phyloP scores from a whole-genome alignment of 2,329 filamentous ascomycete genomes.

The Zymoseptoria tritici region DNA sequence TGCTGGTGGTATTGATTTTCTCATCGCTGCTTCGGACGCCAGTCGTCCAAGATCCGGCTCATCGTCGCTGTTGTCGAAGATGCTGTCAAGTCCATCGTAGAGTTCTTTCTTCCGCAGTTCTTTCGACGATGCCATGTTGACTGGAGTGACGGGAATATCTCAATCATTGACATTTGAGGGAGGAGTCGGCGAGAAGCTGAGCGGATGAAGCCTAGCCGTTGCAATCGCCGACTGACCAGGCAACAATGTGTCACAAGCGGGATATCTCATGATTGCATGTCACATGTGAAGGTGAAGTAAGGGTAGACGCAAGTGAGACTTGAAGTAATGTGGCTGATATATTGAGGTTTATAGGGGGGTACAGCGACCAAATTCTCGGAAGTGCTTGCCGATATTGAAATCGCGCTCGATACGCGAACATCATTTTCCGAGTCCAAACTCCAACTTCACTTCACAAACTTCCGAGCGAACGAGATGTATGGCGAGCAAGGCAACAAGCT shows the following conservation, averaged over 20 bases:
- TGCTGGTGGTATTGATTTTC: slow-evolving; percentile 4
- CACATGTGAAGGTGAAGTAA: not conserved
- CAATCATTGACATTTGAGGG: not conserved
- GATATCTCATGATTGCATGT: not conserved
- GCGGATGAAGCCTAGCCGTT: not conserved
- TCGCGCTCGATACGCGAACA: not conserved
- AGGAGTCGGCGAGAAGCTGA: not conserved
- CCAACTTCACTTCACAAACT: not conserved
- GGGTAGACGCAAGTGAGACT: not conserved
- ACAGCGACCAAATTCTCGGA: not conserved
- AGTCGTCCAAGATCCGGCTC: slow-evolving; percentile 15
- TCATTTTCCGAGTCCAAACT: not conserved
- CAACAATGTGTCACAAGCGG: not conserved
- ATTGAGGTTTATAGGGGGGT: not conserved
- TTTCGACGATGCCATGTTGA: not conserved
- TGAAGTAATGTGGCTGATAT: not conserved
- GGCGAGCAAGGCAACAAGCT: slow-evolving; percentile 81
- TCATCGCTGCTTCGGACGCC: slow-evolving; percentile 15
- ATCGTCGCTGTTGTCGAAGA: slow-evolving; percentile 17
- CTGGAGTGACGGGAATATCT: not conserved
- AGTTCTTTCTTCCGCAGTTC: slow-evolving; percentile 14
- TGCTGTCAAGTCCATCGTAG: slow-evolving; percentile 17
- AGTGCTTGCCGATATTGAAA: not conserved
- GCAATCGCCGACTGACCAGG: not conserved
- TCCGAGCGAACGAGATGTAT: slow-evolving; percentile 54